These are phyloP conservation scores for Populus hybrid DNA, from an alignment of 441 rosid species.

Conservation along the genomic window DNA sequence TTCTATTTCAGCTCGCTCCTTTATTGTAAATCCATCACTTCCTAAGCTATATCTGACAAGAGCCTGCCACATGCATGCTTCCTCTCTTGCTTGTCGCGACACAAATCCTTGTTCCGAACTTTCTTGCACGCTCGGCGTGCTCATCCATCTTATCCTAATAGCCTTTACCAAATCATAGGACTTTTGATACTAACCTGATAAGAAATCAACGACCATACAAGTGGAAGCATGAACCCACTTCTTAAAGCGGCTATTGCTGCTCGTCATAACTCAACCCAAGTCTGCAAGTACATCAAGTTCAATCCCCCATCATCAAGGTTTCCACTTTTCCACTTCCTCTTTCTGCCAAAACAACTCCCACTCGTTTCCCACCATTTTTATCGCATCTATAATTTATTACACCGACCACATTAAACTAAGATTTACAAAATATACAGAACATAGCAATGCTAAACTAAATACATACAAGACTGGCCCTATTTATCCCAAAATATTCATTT, in stretches of 20 bases:
- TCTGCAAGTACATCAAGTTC: neutral
- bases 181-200: neutral
- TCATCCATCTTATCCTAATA: neutral
- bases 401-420: too few species aligned
- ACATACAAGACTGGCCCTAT: too few species aligned
- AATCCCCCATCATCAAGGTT: too few species aligned
- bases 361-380: too few species aligned
- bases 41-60: neutral
- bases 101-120: neutral
- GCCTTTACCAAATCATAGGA: too few species aligned
- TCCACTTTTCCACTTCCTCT: neutral
- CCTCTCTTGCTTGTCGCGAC: neutral
- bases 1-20: neutral
- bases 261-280: neutral
- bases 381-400: too few species aligned
- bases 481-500: too few species aligned
- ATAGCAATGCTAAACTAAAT: neutral
- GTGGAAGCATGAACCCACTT: slow-evolving; percentile 11
- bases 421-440: neutral
- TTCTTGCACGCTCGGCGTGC: neutral
- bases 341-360: neutral
- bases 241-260: neutral
- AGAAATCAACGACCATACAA: neutral
- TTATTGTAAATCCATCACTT: neutral
- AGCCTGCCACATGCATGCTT: neutral